Base-by-base conservation (phyloP, 805 yeast species). In the Candida glaebosa region DNA sequence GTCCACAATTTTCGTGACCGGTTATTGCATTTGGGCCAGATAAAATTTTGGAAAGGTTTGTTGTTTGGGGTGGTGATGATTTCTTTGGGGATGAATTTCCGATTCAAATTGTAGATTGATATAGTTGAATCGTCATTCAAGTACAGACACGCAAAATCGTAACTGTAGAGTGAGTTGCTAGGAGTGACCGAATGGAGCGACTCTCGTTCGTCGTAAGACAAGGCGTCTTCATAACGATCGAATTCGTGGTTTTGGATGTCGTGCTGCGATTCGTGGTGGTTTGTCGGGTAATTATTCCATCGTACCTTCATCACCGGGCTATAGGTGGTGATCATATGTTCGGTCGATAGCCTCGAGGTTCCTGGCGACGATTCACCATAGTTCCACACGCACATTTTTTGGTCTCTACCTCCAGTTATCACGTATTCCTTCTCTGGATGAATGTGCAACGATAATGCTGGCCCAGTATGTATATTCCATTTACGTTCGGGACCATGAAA, bases 351-450 rank as follows among this genome's bases (percentile, higher is more conserved):
- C 38, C 58, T 49, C 37, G 46, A 50, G 3, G 38, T 32, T 5
- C 38, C 31, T 9, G 40, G 35, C 17, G 39, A 25, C 4, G 37
- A 24, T 12, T 66, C 71, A 2, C 65, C 58, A 46, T 64, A 69
- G 42, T 67, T 83, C 91, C 95, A 87, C 3, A 85, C 79, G 46
- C 85, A 87, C 26, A 85, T 70, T 50, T 81, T 82, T 40, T 84
- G 83, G 61, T 93, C 99, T 52, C 97, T 73, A 5, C 99, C 99
- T 12, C 97, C 97, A 16, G 96, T 87, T 4, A 83, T 82, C 16
- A 93, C 76, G 52, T 82, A 86, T 47, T 90, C 96, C 28, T 73
- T 58, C 30, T 80, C 82, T 0, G 95, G 95, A 56, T 90, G 96
- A 82, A 96, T 89, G 52, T 87, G 89, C 3, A 93, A 61, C 3